Evolutionary conservation across 108 stramenopile species (phyloP), one percentile per base, ranked within the genome.

Genomic region (Fistulifera pelliculosa): DNA sequence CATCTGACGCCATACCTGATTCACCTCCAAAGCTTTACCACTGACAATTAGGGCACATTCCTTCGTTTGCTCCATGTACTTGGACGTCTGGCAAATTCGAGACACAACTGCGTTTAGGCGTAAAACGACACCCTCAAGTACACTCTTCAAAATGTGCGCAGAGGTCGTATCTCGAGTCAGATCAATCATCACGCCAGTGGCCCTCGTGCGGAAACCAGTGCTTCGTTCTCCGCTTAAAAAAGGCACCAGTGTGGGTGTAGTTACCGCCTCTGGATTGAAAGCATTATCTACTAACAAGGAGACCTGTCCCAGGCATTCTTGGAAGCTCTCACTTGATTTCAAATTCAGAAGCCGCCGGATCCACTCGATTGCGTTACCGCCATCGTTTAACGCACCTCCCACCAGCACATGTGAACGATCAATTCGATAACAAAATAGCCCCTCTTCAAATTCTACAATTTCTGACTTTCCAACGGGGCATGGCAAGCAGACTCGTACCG

Each of bases 361-460:
- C 89, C 89, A 91, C 25, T 87, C 89, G 27, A 91, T 66, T 22
- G 82, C 79, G 52, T 81, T 83, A 3, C 89, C 89, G 1, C 89
- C 89, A 64, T 91, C 89, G 2, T 85, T 85, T 52, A 91, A 50
- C 1, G 89, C 89, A 15, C 89, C 89, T 13, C 89, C 89, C 19
- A 91, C 40, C 17, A 91, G 52, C 22, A 84, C 27, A 52, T 71
- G 73, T 41, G 69, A 31, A 15, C 59, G 60, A 56, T 87, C 71
- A 2, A 91, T 68, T 17, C 89, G 76, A 62, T 91, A 91, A 40
- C 83, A 85, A 60, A 83, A 91, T 0, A 91, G 68, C 17, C 89
- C 89, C 2, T 8, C 16, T 18, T 17, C 27, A 26, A 16, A 14
- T 2, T 47, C 18, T 2, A 39, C 5, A 27, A 3, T 45, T 45